Evolutionary conservation across 805 yeast species (phyloP).

Genomic region (Geotrichum ghanense): DNA sequence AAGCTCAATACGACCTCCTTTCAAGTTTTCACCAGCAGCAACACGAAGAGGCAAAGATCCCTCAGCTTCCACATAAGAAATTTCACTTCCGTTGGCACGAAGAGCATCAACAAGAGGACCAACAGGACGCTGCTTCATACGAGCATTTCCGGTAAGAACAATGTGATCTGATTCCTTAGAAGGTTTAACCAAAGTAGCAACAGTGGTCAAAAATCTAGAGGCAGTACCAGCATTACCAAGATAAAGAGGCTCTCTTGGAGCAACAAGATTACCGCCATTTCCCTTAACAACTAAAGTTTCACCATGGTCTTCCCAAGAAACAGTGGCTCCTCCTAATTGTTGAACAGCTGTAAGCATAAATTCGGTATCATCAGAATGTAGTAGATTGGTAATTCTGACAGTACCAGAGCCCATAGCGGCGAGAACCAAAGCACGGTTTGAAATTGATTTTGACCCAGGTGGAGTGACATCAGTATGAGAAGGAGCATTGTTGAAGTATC

Average conservation of each 20-base stretch:
- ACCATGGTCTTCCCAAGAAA: constrained; percentile 78
- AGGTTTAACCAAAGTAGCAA: constrained; percentile 70
- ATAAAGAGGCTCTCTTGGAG: constrained; percentile 60
- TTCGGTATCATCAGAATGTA: constrained; percentile 94
- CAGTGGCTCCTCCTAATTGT: constrained; percentile 68
- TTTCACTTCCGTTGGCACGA: constrained; percentile 61
- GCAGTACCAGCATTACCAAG: constrained; percentile 98
- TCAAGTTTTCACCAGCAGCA: constrained; percentile 54
- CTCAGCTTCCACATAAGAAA: constrained; percentile 56
- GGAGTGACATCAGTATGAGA: constrained; percentile 48
- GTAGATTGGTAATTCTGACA: constrained; percentile 69
- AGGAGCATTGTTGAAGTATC: constrained; percentile 29
- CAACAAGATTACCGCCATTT: constrained; percentile 59
- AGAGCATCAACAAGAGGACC: constrained; percentile 94
- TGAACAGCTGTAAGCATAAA: constrained; percentile 86
- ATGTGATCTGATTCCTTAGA: constrained; percentile 34
- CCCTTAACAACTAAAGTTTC: constrained; percentile 77
- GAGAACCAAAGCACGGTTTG: constrained; percentile 84
- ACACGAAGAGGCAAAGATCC: constrained; percentile 85
- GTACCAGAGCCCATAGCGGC: constrained; percentile 88
- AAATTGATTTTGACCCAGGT: constrained; percentile 95
- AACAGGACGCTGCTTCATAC: constrained; percentile 97
- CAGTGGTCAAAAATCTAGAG: constrained; percentile 84
- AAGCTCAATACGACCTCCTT: constrained; percentile 86
- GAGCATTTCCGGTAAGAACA: constrained; percentile 79